Base-by-base conservation (phyloP, 78 protist species). In the Planoprotostelium fungivorum region DNA sequence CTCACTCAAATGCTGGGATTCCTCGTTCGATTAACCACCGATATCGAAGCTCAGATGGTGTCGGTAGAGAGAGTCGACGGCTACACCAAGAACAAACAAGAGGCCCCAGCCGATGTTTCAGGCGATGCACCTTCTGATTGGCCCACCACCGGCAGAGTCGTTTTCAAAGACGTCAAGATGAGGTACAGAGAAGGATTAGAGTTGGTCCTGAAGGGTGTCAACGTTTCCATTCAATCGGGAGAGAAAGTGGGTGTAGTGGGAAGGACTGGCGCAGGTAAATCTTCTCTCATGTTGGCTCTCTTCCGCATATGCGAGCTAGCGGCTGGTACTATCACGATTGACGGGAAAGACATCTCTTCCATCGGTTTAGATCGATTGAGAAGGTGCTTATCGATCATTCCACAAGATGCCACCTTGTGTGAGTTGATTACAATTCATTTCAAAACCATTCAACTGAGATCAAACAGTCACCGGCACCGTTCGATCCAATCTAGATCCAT, bases 351-450 rank as follows among this genome's bases (percentile, higher is more conserved):
- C 83, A 95, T 96, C 34, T 0, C 90, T 0, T 28, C n/a, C 0
- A 1, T 98, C 1, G 94, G 94, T 0, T 38, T 96, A 29, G 16
- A 36, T 10, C 38, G 29, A 28, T 92, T 97, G 83, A 95, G 99
- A 34, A n/a, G 84, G 25, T 73, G 88, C 23, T 85, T 98, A 1
- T 84, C 99, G 0, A 96, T 97, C 95, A 97, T 97, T 63, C 98
- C 99, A 25, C 95, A 98, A 93, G 98, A 96, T 83, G 97, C 99
- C 34, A 90, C 89, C 28, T 86, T 97, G 86, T 96, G n/a, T n/a
- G n/a, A n/a, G n/a, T n/a, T n/a, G n/a, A n/a, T n/a, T n/a, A n/a
- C n/a, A n/a, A n/a, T n/a, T n/a, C n/a, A n/a, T n/a, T n/a, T n/a
- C n/a, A n/a, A n/a, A n/a, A n/a, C n/a, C n/a, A n/a, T n/a, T n/a